These are phyloP conservation scores for Solanum chmielewskii DNA, from an alignment of 257 asterid species.

Conservation along the genomic window DNA sequence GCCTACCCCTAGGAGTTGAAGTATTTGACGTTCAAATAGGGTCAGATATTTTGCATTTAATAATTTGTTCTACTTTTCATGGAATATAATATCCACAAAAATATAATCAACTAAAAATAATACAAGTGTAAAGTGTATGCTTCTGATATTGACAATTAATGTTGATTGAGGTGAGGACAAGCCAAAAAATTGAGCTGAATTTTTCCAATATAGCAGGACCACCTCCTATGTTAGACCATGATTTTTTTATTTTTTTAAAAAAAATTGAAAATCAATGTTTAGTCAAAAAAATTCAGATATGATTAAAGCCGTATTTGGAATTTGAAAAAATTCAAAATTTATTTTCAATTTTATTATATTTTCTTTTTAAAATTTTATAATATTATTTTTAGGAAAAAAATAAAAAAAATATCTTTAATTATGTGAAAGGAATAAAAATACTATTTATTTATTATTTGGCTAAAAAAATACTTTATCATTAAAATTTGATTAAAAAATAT, in stretches of 20 bases:
- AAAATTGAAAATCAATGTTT: neutral
- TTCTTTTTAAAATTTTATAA: too few relatives aligned
- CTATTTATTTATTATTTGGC: too few relatives aligned
- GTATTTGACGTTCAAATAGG: neutral
- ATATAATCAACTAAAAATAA: neutral
- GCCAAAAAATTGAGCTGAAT: neutral
- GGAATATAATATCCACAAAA: neutral
- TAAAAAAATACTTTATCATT: too few relatives aligned
- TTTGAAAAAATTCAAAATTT: too few relatives aligned
- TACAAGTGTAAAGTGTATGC: neutral
- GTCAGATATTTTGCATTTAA: neutral
- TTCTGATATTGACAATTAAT: neutral
- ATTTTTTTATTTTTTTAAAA: too few relatives aligned
- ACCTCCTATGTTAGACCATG: neutral
- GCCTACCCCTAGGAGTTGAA: neutral
- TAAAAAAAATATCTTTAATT: accelerated
- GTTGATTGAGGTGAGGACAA: neutral
- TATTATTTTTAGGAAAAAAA: too few relatives aligned
- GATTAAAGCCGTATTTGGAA: neutral
- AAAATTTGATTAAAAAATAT: too few relatives aligned
- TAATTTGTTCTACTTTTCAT: neutral
- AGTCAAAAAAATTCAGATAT: too few relatives aligned
- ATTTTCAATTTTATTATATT: neutral
- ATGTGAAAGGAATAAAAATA: too few relatives aligned
- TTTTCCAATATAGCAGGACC: neutral